Percentiles rank a stretch among this genome's conserved stretches.
Conservation (phyloP, 495 filamentous ascomycete genomes). For the Niebla homalea region DNA sequence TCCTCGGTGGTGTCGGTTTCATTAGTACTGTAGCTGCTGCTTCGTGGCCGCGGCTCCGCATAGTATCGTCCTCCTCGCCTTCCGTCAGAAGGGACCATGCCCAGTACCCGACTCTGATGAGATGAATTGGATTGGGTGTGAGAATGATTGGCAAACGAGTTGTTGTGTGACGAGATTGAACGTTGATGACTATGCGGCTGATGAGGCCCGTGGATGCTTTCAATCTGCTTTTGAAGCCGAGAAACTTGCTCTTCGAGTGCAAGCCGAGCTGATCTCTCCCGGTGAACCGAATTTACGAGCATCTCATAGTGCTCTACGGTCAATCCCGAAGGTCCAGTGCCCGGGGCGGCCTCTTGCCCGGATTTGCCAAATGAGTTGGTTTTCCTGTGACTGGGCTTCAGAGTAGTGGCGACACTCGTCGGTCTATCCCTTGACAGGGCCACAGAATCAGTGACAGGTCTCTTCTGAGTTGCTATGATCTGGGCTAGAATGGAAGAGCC, state of each 20-base stretch:
- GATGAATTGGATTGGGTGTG: constrained; percentile 8
- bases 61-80: constrained; percentile 2
- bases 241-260: constrained; percentile 40
- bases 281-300: constrained; percentile 39
- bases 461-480: constrained; percentile 6
- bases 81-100: constrained; percentile 7
- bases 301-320: constrained; percentile 46
- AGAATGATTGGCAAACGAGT: constrained; percentile 1
- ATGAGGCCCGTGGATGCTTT: constrained; percentile 20
- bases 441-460: background rate
- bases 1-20: constrained; percentile 19
- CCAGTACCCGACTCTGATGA: constrained; percentile 6
- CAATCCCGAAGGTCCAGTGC: constrained; percentile 21
- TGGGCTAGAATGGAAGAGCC: constrained; percentile 5
- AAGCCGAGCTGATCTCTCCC: constrained; percentile 41
- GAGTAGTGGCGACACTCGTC: constrained; percentile 14
- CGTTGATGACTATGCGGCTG: background rate
- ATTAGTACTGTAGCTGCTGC: constrained; percentile 17
- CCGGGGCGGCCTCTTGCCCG: constrained; percentile 6
- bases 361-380: constrained; percentile 1
- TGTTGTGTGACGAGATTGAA: background rate
- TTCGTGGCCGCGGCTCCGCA: constrained; percentile 5
- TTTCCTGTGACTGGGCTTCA: constrained; percentile 8
- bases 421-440: constrained; percentile 7
- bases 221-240: constrained; percentile 37